Conservation (phyloP, 352 stramenopile genomes). For the Globisporangium acanthophoron region DNA sequence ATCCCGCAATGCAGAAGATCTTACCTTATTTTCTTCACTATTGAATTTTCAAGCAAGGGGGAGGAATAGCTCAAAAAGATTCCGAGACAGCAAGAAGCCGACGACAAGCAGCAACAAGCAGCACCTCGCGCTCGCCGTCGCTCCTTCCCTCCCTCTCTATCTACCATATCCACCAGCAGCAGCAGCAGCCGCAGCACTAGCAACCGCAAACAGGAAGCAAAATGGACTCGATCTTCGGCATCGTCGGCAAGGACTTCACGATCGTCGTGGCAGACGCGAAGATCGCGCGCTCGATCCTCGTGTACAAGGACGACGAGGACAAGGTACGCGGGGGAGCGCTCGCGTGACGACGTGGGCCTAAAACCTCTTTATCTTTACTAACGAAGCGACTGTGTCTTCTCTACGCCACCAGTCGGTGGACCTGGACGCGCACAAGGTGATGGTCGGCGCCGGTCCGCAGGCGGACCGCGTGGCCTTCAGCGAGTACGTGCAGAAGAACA, state of each 20-base stretch:
- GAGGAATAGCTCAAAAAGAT: background rate
- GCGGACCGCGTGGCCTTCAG: slow-evolving; percentile 77
- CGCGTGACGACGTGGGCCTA: background rate
- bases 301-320: slow-evolving; percentile 92
- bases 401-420: slow-evolving; percentile 35
- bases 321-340: slow-evolving; percentile 55
- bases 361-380: background rate
- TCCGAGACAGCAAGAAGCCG: background rate
- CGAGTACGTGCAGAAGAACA: slow-evolving; percentile 90
- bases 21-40: background rate
- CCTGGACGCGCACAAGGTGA: slow-evolving; percentile 79
- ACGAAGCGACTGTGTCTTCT: background rate
- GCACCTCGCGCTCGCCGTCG: background rate
- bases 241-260: slow-evolving; percentile 91
- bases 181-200: slow-evolving; percentile 3
- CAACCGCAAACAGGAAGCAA: slow-evolving; percentile 6
- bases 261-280: slow-evolving; percentile 88
- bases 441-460: slow-evolving; percentile 72
- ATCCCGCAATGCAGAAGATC: background rate
- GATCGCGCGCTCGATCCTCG: slow-evolving; percentile 87
- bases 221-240: slow-evolving; percentile 87
- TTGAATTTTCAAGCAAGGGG: background rate
- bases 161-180: background rate
- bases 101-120: background rate
- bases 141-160: background rate